Conservation (phyloP, 495 filamentous ascomycete genomes). For the Massariosphaeria phaeospora region DNA sequence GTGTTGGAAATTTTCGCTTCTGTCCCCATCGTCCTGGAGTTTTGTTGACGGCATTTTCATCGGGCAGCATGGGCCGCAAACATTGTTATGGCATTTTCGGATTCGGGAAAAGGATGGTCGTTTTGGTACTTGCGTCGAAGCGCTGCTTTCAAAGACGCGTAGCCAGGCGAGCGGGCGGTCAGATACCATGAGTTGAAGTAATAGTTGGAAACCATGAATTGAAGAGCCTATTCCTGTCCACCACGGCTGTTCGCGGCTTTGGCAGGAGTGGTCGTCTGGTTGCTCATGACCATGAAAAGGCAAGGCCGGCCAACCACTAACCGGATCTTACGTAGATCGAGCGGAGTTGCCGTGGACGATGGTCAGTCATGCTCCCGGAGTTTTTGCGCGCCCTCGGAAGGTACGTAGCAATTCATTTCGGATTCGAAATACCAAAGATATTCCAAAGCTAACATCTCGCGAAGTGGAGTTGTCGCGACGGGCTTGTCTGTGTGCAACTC, state of each 20-base stretch:
- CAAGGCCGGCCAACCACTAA: too few relatives aligned
- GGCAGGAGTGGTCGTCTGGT: background rate
- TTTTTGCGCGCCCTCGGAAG: too few relatives aligned
- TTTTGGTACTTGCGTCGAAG: too few relatives aligned
- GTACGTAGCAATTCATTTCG: too few relatives aligned
- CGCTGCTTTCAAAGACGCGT: too few relatives aligned
- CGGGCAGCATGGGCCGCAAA: constrained; percentile 1
- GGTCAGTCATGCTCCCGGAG: too few relatives aligned
- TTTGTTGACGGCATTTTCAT: constrained; percentile 8
- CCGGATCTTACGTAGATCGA: constrained; percentile 4
- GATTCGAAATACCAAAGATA: too few relatives aligned
- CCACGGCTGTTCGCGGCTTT: constrained; percentile 22
- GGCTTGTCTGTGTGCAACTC: background rate
- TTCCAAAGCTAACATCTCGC: too few relatives aligned
- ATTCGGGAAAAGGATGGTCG: background rate
- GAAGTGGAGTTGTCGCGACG: too few relatives aligned
- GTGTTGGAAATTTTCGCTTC: background rate
- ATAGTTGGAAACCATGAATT: background rate
- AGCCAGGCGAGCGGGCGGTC: background rate
- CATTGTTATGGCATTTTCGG: constrained; percentile 1
- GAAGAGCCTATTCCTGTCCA: constrained; percentile 3
- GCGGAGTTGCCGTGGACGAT: too few relatives aligned
- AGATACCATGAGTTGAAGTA: constrained; percentile 1
- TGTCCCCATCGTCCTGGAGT: background rate
- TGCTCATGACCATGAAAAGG: background rate